phyloP scores from a whole-genome alignment of 768 basidiomycete genomes.

The Naematelia aurantialba region DNA sequence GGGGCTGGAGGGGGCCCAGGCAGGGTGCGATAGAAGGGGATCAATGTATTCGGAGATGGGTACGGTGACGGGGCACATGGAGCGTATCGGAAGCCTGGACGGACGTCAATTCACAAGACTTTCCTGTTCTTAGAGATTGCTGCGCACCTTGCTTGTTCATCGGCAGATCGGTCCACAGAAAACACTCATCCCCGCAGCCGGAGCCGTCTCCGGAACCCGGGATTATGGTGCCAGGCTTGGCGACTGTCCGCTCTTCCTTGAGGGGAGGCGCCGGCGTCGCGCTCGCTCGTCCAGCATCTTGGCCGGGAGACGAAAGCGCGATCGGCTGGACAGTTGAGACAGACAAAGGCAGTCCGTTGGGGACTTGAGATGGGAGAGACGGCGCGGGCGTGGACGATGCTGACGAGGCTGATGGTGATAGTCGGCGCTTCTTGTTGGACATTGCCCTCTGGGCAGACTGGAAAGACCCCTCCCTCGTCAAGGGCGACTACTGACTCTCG shows the following conservation, averaged over 20 bases:
- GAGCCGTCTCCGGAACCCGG: slow-evolving; percentile 35
- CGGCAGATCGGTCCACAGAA: slow-evolving; percentile 43
- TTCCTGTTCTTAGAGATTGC: not conserved
- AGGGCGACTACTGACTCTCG: too few relatives aligned
- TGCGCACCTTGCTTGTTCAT: slow-evolving; percentile 42
- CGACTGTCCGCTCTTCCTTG: not conserved
- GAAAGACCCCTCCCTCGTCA: too few relatives aligned
- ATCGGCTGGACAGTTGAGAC: not conserved
- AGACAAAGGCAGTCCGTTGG: not conserved
- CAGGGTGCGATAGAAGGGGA: slow-evolving; percentile 46
- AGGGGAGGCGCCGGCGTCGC: slow-evolving; percentile 12
- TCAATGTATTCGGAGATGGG: slow-evolving; percentile 26
- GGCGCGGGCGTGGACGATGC: slow-evolving; percentile 21
- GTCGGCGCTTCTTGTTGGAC: slow-evolving; percentile 17
- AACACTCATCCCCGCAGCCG: slow-evolving; percentile 44
- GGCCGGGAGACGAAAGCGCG: not conserved
- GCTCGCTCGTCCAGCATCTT: slow-evolving; percentile 2
- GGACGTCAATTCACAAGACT: not conserved
- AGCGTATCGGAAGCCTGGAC: slow-evolving; percentile 42
- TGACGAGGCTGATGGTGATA: slow-evolving; percentile 28
- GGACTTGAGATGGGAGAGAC: not conserved
- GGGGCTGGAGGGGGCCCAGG: slow-evolving; percentile 27
- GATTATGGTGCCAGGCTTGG: slow-evolving; percentile 22
- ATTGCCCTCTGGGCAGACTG: not conserved
- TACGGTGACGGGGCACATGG: slow-evolving; percentile 40